Conservation (phyloP, 345 rosid species). For the Clausena lansium region DNA sequence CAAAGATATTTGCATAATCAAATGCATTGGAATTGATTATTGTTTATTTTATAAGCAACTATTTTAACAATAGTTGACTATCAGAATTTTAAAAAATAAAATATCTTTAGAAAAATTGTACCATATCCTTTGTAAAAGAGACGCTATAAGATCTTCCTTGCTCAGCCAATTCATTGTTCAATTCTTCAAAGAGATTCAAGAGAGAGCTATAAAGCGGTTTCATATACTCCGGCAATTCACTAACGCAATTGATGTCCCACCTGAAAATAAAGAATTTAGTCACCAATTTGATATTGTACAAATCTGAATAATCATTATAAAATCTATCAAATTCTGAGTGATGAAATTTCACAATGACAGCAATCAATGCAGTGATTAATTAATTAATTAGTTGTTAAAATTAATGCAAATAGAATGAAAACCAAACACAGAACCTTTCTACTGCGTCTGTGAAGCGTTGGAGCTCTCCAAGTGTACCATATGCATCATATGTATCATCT, state of each 20-base stretch:
- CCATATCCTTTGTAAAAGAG: constrained; percentile 15
- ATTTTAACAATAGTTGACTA: no score
- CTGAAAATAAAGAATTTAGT: constrained; percentile 9
- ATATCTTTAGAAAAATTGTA: neutral
- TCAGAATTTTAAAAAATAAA: no score
- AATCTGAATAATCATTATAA: no score
- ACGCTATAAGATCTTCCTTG: constrained; percentile 14
- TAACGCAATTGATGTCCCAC: constrained; percentile 23
- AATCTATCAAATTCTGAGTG: no score
- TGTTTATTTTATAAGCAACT: no score
- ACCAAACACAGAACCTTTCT: neutral
- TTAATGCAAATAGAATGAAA: no score
- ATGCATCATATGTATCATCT: constrained; percentile 19
- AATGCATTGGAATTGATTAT: no score
- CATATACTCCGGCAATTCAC: constrained; percentile 18
- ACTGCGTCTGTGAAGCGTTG: constrained; percentile 5
- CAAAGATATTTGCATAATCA: no score
- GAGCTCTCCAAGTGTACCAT: constrained; percentile 18
- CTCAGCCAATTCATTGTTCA: constrained; percentile 3
- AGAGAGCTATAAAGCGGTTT: constrained; percentile 5
- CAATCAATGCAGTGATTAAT: no score
- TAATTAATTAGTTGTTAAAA: no score
- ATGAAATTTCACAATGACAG: no score
- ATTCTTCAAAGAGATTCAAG: constrained; percentile 15
- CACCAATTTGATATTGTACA: no score